phyloP scores from a whole-genome alignment of 345 rosid species.

The Diplotaxis tenuifolia region DNA sequence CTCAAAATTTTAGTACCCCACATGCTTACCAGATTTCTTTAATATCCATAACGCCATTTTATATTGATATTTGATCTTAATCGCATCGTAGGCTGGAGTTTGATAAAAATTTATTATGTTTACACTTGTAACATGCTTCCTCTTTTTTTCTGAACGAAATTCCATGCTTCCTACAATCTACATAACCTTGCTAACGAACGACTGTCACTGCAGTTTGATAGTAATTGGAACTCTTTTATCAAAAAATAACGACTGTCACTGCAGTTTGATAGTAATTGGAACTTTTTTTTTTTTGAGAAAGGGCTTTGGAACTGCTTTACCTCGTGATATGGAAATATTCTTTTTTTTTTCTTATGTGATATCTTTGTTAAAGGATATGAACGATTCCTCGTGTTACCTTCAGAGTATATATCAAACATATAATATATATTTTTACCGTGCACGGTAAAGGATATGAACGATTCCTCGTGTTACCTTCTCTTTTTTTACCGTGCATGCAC shows the following conservation, averaged over 20 bases:
- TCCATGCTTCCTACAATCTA: neutral
- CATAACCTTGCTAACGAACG: neutral
- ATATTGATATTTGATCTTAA: neutral
- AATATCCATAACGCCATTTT: too few species aligned
- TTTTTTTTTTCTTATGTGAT: neutral
- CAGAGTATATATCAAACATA: too few species aligned
- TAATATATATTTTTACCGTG: neutral
- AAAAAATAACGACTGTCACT: neutral
- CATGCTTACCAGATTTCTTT: neutral
- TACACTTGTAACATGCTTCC: too few species aligned
- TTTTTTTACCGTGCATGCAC: neutral
- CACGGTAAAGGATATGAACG: neutral
- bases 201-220: neutral
- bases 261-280: neutral
- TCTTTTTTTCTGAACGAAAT: too few species aligned
- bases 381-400: neutral
- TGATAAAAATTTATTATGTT: constrained; percentile 12
- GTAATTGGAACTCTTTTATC: too few species aligned
- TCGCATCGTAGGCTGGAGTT: neutral
- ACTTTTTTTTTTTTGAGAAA: too few species aligned
- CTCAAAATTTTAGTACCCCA: constrained; percentile 19
- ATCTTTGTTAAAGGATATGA: neutral
- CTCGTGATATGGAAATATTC: neutral
- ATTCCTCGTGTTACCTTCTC: neutral
- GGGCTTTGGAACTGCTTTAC: neutral